phyloP scores from a whole-genome alignment of 2,329 filamentous ascomycete genomes.

The Calonectria leucothoes region DNA sequence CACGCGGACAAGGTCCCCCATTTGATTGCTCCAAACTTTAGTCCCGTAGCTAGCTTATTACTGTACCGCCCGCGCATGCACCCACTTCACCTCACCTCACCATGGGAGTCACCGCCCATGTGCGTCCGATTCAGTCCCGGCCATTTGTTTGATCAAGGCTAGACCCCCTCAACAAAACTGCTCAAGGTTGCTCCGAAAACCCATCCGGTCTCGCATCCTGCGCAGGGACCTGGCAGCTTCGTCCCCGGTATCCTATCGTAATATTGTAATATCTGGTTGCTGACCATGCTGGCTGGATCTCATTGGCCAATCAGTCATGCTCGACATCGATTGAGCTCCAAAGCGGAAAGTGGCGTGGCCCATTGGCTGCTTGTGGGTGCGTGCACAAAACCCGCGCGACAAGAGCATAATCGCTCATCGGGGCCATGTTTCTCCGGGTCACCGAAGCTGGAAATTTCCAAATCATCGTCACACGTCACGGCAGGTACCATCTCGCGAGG shows the following conservation, averaged over 20 bases:
- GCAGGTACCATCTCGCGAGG: constrained; percentile 23
- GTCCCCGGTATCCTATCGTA: constrained; percentile 13
- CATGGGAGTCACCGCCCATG: constrained; percentile 19
- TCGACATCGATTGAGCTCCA: background rate
- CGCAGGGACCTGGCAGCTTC: constrained; percentile 8
- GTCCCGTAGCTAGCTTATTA: background rate
- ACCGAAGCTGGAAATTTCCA: constrained; percentile 39
- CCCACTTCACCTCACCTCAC: background rate
- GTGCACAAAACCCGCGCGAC: constrained; percentile 17
- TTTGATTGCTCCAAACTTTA: background rate
- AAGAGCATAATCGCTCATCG: constrained; percentile 17
- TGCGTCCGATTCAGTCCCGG: constrained; percentile 20
- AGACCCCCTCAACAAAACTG: constrained; percentile 10
- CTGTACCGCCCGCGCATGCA: background rate
- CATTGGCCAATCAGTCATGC: constrained; percentile 32
- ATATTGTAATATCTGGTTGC: constrained; percentile 26
- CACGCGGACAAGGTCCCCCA: constrained; percentile 13
- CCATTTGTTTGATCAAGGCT: background rate
- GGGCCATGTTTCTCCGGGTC: constrained; percentile 37
- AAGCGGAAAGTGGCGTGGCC: background rate
- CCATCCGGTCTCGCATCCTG: background rate
- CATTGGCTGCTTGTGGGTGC: background rate
- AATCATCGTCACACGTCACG: constrained; percentile 20
- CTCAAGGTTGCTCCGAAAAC: background rate
- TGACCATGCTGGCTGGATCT: constrained; percentile 16